These are phyloP conservation scores for Carallia brachiata DNA, from an alignment of 345 rosid species.

Conservation along the genomic window DNA sequence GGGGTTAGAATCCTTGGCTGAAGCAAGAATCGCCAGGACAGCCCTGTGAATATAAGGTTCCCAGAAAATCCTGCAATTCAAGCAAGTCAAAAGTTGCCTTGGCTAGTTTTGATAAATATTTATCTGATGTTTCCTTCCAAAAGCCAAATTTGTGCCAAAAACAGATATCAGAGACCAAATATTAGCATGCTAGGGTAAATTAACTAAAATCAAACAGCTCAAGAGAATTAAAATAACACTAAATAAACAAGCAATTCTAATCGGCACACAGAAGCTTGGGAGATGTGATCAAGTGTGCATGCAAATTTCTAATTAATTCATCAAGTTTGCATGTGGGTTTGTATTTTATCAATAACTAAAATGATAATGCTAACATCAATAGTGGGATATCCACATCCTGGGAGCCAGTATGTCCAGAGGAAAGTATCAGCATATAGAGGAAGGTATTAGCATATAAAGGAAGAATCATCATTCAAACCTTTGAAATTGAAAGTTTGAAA, in stretches of 20 bases:
- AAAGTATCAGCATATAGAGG: no score
- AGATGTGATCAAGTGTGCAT: no score
- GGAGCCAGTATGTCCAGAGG: no score
- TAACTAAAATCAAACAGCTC: conserved; percentile 8
- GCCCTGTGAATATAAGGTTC: conserved; percentile 77
- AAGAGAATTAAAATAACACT: background rate
- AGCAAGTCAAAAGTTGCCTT: conserved; percentile 90
- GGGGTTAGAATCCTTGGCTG: conserved; percentile 81
- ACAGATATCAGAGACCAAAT: conserved; percentile 7
- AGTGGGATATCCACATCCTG: no score
- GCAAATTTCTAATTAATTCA: no score
- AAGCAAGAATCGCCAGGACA: conserved; percentile 62
- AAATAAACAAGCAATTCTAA: background rate
- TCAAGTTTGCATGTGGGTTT: no score
- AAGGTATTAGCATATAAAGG: no score
- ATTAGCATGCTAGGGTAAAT: conserved; percentile 2
- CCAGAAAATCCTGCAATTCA: conserved; percentile 83
- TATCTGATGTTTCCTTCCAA: conserved; percentile 90
- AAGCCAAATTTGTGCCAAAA: conserved; percentile 20
- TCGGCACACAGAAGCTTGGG: background rate
- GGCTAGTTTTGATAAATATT: conserved; percentile 88
- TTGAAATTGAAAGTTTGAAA: no score
- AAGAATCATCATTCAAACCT: no score
- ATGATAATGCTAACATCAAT: no score
- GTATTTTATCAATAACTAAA: no score